Base-by-base conservation (phyloP, 805 yeast genomes). In the Pichia rugopelliculosa region DNA sequence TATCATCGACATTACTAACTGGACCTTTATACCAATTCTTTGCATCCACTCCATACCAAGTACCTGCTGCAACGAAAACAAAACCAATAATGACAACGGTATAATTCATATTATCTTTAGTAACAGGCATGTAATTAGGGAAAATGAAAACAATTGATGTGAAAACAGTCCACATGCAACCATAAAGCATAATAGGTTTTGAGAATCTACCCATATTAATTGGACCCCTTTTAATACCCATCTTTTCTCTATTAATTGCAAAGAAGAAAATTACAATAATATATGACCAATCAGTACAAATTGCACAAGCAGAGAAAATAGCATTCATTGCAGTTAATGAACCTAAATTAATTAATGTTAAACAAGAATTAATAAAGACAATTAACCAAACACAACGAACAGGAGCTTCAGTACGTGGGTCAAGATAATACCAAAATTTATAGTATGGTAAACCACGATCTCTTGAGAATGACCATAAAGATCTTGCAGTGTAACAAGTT, bases 11-110 rank as follows among this genome's bases (percentile, higher is more conserved):
- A 55, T 75, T 77, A 47, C 72, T 61, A 52, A 71, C 68, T 10
- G 82, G 82, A 47, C 84, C 84, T 41, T 57, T 59, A 65, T 76
- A 78, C 79, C 80, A 76, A 48, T 74, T 74, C 51, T 60, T 70
- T 39, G 82, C 83, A 56, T 68, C 77, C 8, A 72, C 54, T 12
- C 60, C 49, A 56, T 67, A 79, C 75, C 79, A 79, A 11, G 64
- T 60, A 45, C 70, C 66, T 40, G 70, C 63, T 30, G 55, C 59
- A 41, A 69, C 53, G 45, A 67, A 46, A 61, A 65, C 63, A 62
- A 63, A 49, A 55, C 66, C 80, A 67, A 77, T 41, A 44, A 77
- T 73, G 15, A 72, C 79, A 52, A 68, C 66, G 6, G 81, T 76
- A 59, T 77, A 77, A 60, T 77, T 77, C 82, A 77, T 77, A 43